Base-by-base conservation (phyloP, 208 protist species). In the Wallacemonas collosoma region DNA sequence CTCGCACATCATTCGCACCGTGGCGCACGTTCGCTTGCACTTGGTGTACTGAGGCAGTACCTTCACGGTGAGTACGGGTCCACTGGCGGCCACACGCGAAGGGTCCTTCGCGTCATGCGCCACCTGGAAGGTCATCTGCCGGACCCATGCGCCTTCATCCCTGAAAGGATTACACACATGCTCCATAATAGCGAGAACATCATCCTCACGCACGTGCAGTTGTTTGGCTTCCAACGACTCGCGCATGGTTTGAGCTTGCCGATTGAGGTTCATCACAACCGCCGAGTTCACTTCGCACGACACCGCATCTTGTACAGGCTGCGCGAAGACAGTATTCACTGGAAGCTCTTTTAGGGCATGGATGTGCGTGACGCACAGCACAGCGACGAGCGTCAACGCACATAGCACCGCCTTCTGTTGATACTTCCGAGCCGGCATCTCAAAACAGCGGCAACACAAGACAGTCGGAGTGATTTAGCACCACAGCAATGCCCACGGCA, bases 111-210 rank as follows among this genome's bases (percentile, higher is more conserved):
- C 67, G 41, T 81, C 76, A 1, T 48, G 55, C 26, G 73, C 41
- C 3, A 81, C 36, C 15, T 74, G n/a, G 35, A 91, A 48, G n/a
- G 44, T 60, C 45, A 80, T 64, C 43, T 83, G 74, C 1, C 92
- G 87, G 36, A 95, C 85, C 90, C 92, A 96, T 55, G 85, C 76
- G 8, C 92, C 92, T 17, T 71, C 43, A 2, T 84, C 75, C n/a
- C 74, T 74, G 68, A 90, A 87, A 0, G 89, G 92, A 12, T 88
- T 79, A 66, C 92, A 96, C 50, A 95, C 45, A 9, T 86, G 67
- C 68, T 95, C 88, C 15, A 91, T 71, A 45, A 84, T 66, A n/a
- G 73, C 77, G 2, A 94, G 69, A 9, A 96, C 68, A 47, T 88
- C 82, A 35, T 96, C 91, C 71, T 96, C 89, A 2, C 72, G 72